Evolutionary conservation across 1,284 basidiomycete genomes (phyloP).

Genomic region (Cryptococcus maquisensis): DNA sequence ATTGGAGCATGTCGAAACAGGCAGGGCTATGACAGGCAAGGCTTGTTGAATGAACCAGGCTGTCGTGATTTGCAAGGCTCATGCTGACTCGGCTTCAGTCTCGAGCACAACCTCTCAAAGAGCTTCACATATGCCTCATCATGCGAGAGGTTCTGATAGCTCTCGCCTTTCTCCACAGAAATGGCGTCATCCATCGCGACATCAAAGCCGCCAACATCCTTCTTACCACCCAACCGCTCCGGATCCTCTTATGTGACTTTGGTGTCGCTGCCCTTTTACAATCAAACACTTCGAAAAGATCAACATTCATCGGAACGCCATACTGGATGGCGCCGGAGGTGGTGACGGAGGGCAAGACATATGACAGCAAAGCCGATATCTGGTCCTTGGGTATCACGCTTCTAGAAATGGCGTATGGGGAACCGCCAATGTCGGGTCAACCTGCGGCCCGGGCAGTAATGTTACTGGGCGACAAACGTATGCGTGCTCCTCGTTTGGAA

Average conservation of each 20-base stretch:
- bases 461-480: conserved; percentile 73
- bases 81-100: conserved; percentile 63
- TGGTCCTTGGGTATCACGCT: conserved; percentile 95
- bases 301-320: conserved; percentile 91
- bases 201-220: conserved; percentile 96
- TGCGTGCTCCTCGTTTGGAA: conserved; percentile 65
- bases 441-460: conserved; percentile 84
- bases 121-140: conserved; percentile 83
- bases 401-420: conserved; percentile 76
- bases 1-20: too few relatives aligned
- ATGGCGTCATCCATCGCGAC: conserved; percentile 92
- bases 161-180: conserved; percentile 83
- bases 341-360: conserved; percentile 76
- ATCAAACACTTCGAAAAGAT: conserved; percentile 81
- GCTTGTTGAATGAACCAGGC: too few relatives aligned
- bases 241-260: conserved; percentile 93
- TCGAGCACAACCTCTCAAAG: conserved; percentile 77
- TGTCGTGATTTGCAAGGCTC: too few relatives aligned
- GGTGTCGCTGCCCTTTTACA: conserved; percentile 91
- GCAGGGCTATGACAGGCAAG: too few relatives aligned
- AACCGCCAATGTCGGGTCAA: conserved; percentile 65
- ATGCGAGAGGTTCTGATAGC: conserved; percentile 83
- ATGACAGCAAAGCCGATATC: conserved; percentile 94
- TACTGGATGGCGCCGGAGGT: conserved; percentile 99
- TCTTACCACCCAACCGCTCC: conserved; percentile 70